Evolutionary conservation across 2,329 filamentous ascomycete genomes (phyloP).

Genomic region (Didymella glomerata): DNA sequence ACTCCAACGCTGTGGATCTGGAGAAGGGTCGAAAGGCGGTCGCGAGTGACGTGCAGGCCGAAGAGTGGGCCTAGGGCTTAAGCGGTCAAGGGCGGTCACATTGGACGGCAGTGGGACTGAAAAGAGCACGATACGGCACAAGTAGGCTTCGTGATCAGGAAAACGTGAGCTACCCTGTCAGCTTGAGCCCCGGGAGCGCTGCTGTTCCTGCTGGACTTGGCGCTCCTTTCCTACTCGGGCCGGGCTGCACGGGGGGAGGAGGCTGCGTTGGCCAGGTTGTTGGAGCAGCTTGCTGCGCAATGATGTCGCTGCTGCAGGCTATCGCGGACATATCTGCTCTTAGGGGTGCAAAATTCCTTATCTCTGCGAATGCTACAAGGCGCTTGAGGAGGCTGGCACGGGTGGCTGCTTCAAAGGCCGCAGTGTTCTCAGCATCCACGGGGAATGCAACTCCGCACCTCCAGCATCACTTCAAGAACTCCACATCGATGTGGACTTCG

Average conservation of each 20-base stretch:
- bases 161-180: conserved; percentile 28
- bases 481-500: neutral
- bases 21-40: conserved; percentile 34
- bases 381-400: neutral
- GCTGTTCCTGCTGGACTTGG: conserved; percentile 17
- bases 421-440: neutral
- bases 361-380: conserved; percentile 2
- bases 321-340: conserved; percentile 7
- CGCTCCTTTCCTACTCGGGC: conserved; percentile 13
- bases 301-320: conserved; percentile 20
- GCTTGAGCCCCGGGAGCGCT: conserved; percentile 17
- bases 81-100: conserved; percentile 49
- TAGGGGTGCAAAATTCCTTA: conserved; percentile 3
- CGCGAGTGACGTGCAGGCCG: conserved; percentile 40
- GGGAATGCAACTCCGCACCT: neutral
- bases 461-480: conserved; percentile 2
- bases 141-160: conserved; percentile 37
- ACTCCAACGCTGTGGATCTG: conserved; percentile 41
- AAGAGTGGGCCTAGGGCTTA: conserved; percentile 31
- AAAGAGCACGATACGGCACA: conserved; percentile 32
- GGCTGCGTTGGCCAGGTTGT: conserved; percentile 16
- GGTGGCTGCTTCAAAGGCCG: neutral
- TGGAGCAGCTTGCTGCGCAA: conserved; percentile 12
- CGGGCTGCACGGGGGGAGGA: conserved; percentile 7
- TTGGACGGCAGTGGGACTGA: conserved; percentile 39